Percentiles rank a stretch among this genome's conserved stretches.
These are phyloP conservation scores for Ophiosphaerella korrae DNA, from an alignment of 2,329 filamentous ascomycete genomes.

Conservation along the genomic window DNA sequence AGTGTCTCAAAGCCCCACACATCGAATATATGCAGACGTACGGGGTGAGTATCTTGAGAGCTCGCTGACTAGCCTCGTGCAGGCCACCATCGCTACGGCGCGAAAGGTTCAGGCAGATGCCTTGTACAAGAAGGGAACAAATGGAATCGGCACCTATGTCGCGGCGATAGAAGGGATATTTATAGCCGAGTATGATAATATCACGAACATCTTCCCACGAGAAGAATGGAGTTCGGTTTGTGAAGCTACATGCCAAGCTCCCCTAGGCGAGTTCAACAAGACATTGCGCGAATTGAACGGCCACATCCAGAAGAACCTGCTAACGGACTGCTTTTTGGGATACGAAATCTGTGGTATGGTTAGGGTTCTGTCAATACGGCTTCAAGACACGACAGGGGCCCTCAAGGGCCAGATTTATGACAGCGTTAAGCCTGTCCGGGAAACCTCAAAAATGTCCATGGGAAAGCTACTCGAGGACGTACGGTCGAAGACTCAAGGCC, in stretches of 20 bases:
- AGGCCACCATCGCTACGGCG: conserved; percentile 80
- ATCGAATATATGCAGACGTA: conserved; percentile 83
- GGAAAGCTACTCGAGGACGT: conserved; percentile 84
- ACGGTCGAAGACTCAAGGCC: conserved; percentile 67
- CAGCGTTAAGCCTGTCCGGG: conserved; percentile 84
- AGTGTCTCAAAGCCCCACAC: conserved; percentile 67
- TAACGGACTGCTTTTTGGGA: conserved; percentile 90
- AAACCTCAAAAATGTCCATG: conserved; percentile 87
- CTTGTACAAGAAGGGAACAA: conserved; percentile 85
- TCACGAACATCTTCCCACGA: conserved; percentile 81
- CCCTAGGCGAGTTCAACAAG: conserved; percentile 80
- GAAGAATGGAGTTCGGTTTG: conserved; percentile 85
- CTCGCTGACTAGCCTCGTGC: conserved; percentile 83
- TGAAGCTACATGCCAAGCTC: conserved; percentile 75
- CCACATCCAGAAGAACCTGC: conserved; percentile 83
- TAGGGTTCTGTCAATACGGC: conserved; percentile 74
- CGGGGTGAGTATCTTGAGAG: conserved; percentile 83
- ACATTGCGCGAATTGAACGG: conserved; percentile 87
- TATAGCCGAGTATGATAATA: conserved; percentile 86
- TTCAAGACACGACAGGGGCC: conserved; percentile 84
- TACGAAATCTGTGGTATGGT: conserved; percentile 96
- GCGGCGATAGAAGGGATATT: conserved; percentile 87
- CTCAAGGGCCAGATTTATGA: conserved; percentile 83
- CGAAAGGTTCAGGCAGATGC: conserved; percentile 75
- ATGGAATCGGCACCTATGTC: conserved; percentile 88